Base-by-base conservation (phyloP, 176 grass and related monocot species). In the Musa beccarii region DNA sequence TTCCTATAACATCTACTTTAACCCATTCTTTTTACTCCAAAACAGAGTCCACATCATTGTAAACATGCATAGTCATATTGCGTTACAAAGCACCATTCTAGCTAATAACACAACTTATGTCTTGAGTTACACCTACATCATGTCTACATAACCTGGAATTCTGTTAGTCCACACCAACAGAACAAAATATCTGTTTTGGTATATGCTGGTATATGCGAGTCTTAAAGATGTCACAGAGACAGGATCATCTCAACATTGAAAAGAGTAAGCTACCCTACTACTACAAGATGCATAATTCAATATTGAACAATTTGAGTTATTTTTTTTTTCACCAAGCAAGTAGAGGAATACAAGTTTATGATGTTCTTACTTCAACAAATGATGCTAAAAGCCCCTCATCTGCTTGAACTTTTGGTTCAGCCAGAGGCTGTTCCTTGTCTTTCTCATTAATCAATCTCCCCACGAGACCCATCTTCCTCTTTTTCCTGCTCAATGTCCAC, bases 401-500 rank as follows among this genome's bases (percentile, higher is more conserved):
- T 19, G 21, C 72, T 10, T 52, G 20, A 55, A 28, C 5, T 34
- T 74, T 74, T 19, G 52, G 53, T 24, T 28, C 53, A 29, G 53
- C 53, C 26, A 57, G 53, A 74, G 53, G 21, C 22, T 83, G 79
- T 54, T 76, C 68, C 76, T 81, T 82, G 59, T 84, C 81, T n/a
- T 54, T 78, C 56, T 86, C 84, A 15, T 71, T 75, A 67, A 29
- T 80, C n/a, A 89, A 51, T 66, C 79, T 86, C 52, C 79, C 71
- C 1, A 86, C 84, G 25, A 86, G 70, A 20, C 78, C 78, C 25
- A 82, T 66, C 61, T 80, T 86, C 76, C 83, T 87, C 76, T 82
- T 84, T 65, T 86, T 82, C 86, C 81, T 84, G 55, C 49, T 59
- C 10, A 79, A 57, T 84, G 83, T 81, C 79, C 85, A 85, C 8